Evolutionary conservation across 2,329 filamentous ascomycete species (phyloP).

Genomic region (Diaporthe ilicicola): DNA sequence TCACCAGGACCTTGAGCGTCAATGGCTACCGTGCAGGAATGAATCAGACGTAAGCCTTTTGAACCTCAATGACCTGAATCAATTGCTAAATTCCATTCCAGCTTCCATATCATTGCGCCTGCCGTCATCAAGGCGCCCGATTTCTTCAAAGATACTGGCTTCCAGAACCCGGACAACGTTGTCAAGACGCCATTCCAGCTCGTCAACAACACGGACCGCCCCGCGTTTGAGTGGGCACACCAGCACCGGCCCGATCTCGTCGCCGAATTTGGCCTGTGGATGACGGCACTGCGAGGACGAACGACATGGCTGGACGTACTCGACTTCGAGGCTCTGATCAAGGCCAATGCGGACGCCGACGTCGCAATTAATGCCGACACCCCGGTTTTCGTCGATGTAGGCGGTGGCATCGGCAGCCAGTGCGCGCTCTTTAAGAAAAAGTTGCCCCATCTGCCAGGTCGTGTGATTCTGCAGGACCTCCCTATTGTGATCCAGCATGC

Average conservation of each 20-base stretch:
- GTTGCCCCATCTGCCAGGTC: not conserved
- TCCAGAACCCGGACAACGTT: constrained; percentile 13
- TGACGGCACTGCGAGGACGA: constrained; percentile 30
- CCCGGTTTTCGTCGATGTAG: constrained; percentile 15
- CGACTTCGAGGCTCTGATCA: constrained; percentile 27
- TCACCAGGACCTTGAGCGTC: constrained; percentile 11
- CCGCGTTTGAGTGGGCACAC: constrained; percentile 31
- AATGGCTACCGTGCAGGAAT: constrained; percentile 18
- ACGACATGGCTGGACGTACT: constrained; percentile 35
- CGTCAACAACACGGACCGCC: constrained; percentile 32
- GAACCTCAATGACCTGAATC: not conserved
- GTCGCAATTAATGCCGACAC: not conserved
- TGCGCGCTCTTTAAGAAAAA: constrained; percentile 1
- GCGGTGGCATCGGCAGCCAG: constrained; percentile 22
- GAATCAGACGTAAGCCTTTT: not conserved
- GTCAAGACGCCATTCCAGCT: constrained; percentile 22
- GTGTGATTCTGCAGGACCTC: constrained; percentile 22
- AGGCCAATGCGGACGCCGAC: not conserved
- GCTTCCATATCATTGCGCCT: not conserved
- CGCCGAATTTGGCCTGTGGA: constrained; percentile 33
- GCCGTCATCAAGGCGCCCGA: constrained; percentile 8
- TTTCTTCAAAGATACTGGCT: constrained; percentile 7
- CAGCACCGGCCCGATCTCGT: constrained; percentile 31
- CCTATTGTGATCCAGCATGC: not conserved
- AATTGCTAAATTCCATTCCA: not conserved